Percentiles rank a stretch among this genome's conserved stretches.
phyloP scores from a whole-genome alignment of 2,329 filamentous ascomycete genomes.

The Monosporascus cannonballus region DNA sequence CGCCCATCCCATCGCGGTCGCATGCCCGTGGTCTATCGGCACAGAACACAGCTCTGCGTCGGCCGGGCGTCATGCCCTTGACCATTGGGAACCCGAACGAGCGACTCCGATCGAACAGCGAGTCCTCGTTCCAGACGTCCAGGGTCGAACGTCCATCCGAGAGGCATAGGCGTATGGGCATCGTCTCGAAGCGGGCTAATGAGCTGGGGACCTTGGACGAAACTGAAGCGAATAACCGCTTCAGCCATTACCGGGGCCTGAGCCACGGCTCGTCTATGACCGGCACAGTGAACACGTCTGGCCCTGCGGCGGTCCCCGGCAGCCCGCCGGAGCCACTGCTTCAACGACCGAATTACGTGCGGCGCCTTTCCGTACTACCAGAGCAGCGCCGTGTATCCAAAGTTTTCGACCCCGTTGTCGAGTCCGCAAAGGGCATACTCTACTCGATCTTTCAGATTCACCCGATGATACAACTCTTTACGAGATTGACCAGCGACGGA shows the following conservation, averaged over 20 bases:
- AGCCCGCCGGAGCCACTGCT: conserved; percentile 53
- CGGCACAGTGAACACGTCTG: conserved; percentile 32
- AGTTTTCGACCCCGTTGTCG: conserved; percentile 54
- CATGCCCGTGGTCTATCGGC: conserved; percentile 73
- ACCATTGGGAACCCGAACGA: conserved; percentile 66
- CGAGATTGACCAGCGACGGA: conserved; percentile 55
- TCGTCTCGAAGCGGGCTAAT: conserved; percentile 53
- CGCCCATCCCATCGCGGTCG: conserved; percentile 73
- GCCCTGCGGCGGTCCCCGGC: conserved; percentile 39
- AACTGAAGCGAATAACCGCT: conserved; percentile 55
- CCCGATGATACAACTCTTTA: conserved; percentile 60
- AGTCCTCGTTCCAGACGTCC: conserved; percentile 47
- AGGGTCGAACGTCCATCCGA: conserved; percentile 45
- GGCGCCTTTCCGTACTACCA: conserved; percentile 56
- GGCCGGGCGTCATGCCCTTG: conserved; percentile 66
- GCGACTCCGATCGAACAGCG: conserved; percentile 59
- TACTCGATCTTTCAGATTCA: conserved; percentile 65
- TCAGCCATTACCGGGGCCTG: conserved; percentile 60
- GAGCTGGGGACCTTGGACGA: conserved; percentile 60
- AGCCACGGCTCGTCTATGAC: conserved; percentile 66
- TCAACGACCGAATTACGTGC: conserved; percentile 56
- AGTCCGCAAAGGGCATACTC: conserved; percentile 60
- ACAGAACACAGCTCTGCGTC: conserved; percentile 57
- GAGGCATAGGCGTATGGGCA: conserved; percentile 57
- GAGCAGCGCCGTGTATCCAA: conserved; percentile 58